Evolutionary conservation across 306 rosid genomes (phyloP).

Genomic region (Nissolia schottii): DNA sequence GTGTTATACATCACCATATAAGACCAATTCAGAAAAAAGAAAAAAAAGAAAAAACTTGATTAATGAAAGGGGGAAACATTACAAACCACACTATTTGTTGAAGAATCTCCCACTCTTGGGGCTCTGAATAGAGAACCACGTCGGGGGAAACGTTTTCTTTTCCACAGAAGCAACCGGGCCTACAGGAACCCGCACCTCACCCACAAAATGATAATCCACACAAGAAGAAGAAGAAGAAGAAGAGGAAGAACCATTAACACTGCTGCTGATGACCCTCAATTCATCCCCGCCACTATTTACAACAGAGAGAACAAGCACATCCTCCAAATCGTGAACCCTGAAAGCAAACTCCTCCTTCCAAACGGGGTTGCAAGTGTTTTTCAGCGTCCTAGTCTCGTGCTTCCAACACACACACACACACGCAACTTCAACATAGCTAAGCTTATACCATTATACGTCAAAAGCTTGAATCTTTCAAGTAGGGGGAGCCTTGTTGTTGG

Average conservation of each 20-base stretch:
- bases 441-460: no score
- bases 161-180: slow-evolving; percentile 43
- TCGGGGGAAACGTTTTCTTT: slow-evolving; percentile 51
- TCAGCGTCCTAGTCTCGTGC: slow-evolving; percentile 52
- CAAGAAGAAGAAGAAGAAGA: no score
- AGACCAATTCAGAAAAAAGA: not conserved
- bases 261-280: slow-evolving; percentile 19
- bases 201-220: slow-evolving; percentile 41
- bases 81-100: slow-evolving; percentile 60
- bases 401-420: slow-evolving; percentile 72
- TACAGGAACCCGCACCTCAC: slow-evolving; percentile 56
- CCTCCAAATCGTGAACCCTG: slow-evolving; percentile 38
- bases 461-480: not conserved
- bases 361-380: slow-evolving; percentile 38
- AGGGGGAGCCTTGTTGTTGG: not conserved
- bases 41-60: no score
- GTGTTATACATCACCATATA: not conserved
- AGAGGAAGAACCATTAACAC: slow-evolving; percentile 39
- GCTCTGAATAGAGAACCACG: slow-evolving; percentile 62
- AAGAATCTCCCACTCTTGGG: slow-evolving; percentile 44
- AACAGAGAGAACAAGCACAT: slow-evolving; percentile 54
- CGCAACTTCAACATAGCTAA: slow-evolving; percentile 39
- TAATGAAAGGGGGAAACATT: no score
- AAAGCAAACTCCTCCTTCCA: slow-evolving; percentile 84
- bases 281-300: slow-evolving; percentile 32